Percentiles rank a stretch among this genome's conserved stretches.
Evolutionary conservation across 1,284 basidiomycete species (phyloP).

Genomic region (Earliella scabrosa): DNA sequence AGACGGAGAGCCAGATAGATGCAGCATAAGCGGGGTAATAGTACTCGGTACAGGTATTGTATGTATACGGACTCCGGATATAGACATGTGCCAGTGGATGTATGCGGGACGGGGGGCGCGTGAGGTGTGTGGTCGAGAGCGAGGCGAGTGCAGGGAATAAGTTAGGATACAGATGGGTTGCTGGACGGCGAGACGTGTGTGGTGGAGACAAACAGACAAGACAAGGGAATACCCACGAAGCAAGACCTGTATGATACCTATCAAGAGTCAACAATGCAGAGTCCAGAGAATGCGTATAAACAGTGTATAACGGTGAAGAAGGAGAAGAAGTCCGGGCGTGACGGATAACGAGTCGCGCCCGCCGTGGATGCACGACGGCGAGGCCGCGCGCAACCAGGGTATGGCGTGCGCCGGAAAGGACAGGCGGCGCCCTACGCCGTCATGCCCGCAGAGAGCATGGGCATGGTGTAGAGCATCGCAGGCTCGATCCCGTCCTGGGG

Average conservation of each 20-base stretch:
- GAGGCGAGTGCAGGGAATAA: not conserved
- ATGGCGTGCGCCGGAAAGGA: not conserved
- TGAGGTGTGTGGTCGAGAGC: not conserved
- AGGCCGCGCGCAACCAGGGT: not conserved
- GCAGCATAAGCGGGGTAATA: not conserved
- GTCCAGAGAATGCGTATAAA: not conserved
- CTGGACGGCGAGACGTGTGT: not conserved
- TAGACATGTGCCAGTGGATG: not conserved
- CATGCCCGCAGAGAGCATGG: constrained; percentile 16
- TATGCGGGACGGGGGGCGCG: not conserved
- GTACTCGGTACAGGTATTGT: not conserved
- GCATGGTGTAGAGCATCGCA: constrained; percentile 19
- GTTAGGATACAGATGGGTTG: not conserved
- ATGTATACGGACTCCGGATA: too few relatives aligned
- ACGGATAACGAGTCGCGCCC: not conserved
- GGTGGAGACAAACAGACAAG: not conserved
- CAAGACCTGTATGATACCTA: not conserved
- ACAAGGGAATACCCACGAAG: not conserved
- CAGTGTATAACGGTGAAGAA: not conserved
- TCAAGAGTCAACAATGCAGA: not conserved
- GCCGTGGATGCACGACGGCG: too few relatives aligned
- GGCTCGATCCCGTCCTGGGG: constrained; percentile 12
- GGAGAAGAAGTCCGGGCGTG: not conserved
- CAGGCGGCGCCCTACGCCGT: constrained; percentile 2
- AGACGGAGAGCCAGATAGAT: too few relatives aligned